phyloP scores from a whole-genome alignment of 495 filamentous ascomycete species.

The Neurospora sublineolata region DNA sequence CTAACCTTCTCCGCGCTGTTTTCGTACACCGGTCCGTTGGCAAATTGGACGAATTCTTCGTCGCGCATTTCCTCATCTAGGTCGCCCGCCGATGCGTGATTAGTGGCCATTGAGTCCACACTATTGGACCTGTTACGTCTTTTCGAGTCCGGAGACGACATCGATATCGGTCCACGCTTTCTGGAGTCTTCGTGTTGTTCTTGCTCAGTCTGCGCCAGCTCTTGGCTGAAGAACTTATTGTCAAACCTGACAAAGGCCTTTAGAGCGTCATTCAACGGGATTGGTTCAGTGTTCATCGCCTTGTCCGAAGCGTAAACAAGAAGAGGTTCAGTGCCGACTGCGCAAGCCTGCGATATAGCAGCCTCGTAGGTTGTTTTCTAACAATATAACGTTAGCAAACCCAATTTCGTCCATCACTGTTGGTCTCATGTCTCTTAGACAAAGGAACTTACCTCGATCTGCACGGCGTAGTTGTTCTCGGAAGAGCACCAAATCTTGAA shows the following conservation, averaged over 20 bases:
- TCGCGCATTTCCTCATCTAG: conserved; percentile 16
- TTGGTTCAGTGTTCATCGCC: conserved; percentile 21
- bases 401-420: background rate
- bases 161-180: conserved; percentile 7
- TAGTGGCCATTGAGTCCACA: conserved; percentile 25
- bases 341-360: conserved; percentile 24
- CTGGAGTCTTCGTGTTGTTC: conserved; percentile 4
- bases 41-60: conserved; percentile 1
- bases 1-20: background rate
- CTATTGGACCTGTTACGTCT: conserved; percentile 15
- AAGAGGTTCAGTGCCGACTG: conserved; percentile 20
- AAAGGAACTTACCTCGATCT: conserved; percentile 23
- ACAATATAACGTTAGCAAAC: background rate
- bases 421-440: conserved; percentile 4
- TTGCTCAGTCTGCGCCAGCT: conserved; percentile 20
- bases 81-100: conserved; percentile 22
- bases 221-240: conserved; percentile 33
- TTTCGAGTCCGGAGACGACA: conserved; percentile 12
- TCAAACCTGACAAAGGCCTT: conserved; percentile 33
- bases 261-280: conserved; percentile 28
- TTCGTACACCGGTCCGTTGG: background rate
- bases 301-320: conserved; percentile 33
- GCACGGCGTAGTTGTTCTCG: conserved; percentile 16
- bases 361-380: conserved; percentile 22
- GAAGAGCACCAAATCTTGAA: conserved; percentile 27